phyloP scores from a whole-genome alignment of 371 early-diverging fungal species.

The Gilbertella persicaria region DNA sequence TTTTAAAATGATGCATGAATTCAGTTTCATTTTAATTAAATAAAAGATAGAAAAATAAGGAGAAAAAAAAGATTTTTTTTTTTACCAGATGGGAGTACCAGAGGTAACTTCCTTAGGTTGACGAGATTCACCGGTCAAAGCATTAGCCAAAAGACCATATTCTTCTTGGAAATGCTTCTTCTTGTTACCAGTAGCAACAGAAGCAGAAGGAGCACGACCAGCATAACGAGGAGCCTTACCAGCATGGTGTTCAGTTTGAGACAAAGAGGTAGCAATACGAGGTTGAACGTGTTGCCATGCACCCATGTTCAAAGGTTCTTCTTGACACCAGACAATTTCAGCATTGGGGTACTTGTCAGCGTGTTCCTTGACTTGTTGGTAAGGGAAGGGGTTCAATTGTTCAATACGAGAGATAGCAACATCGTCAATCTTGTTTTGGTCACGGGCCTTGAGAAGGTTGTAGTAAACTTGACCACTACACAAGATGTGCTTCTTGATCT shows the following conservation, averaged over 20 bases:
- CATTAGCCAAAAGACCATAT: conserved; percentile 78
- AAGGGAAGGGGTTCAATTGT: conserved; percentile 96
- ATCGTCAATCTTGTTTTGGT: conserved; percentile 79
- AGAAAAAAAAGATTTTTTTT: not conserved
- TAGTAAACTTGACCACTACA: conserved; percentile 98
- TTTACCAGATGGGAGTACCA: conserved; percentile 73
- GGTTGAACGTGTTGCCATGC: conserved; percentile 86
- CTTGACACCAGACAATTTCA: conserved; percentile 93
- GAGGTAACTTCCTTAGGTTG: conserved; percentile 67
- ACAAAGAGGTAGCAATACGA: conserved; percentile 82
- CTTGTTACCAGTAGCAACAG: conserved; percentile 97
- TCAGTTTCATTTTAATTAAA: too few relatives aligned
- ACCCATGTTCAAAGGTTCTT: conserved; percentile 95
- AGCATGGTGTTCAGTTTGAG: conserved; percentile 69
- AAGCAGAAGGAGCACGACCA: conserved; percentile 91
- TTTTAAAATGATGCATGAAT: too few relatives aligned
- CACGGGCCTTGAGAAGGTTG: conserved; percentile 83
- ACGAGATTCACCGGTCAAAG: conserved; percentile 74
- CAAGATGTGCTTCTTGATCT: conserved; percentile 87
- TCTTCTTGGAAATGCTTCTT: conserved; percentile 95
- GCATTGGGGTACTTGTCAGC: conserved; percentile 90
- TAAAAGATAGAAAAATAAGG: conserved; percentile 1
- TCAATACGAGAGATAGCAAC: conserved; percentile 94
- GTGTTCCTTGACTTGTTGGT: conserved; percentile 82
- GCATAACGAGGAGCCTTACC: conserved; percentile 80